phyloP scores from a whole-genome alignment of 73 alveolate genomes.

The Symbiodinium pilosum region DNA sequence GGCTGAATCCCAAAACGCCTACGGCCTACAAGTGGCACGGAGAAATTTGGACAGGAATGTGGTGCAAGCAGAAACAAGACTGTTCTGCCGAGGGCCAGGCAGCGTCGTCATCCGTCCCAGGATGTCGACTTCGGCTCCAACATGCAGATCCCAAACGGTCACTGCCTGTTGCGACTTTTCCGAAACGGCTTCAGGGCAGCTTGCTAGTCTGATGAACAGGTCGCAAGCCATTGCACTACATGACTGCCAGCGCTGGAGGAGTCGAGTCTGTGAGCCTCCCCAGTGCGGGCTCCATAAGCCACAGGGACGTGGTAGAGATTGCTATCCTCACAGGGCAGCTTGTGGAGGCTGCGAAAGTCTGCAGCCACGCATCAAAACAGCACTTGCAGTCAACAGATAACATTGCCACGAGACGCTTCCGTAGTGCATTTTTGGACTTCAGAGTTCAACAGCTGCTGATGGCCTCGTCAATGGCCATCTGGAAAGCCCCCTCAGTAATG shows the following conservation, averaged over 20 bases:
- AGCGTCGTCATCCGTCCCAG: slow-evolving; percentile 86
- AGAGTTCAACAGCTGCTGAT: neutral
- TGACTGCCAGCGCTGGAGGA: no score
- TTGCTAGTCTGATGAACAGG: neutral
- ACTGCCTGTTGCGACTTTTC: slow-evolving; percentile 15
- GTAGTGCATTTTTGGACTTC: no score
- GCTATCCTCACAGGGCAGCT: slow-evolving; percentile 34
- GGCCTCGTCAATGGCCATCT: slow-evolving; percentile 92
- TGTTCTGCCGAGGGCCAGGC: slow-evolving; percentile 31
- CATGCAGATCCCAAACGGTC: slow-evolving; percentile 92
- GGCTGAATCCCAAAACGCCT: no score
- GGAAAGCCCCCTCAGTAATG: slow-evolving; percentile 92
- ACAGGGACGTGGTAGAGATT: slow-evolving; percentile 91
- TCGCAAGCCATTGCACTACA: neutral
- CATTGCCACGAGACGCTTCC: no score
- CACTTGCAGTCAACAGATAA: no score
- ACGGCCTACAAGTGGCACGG: no score
- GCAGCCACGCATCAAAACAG: no score
- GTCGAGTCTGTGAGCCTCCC: slow-evolving; percentile 51
- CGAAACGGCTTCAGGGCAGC: neutral
- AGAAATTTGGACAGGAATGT: no score
- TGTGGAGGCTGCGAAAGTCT: no score
- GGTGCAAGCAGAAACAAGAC: neutral
- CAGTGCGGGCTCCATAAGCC: slow-evolving; percentile 86
- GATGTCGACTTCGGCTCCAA: slow-evolving; percentile 94